phyloP scores from a whole-genome alignment of 2,329 filamentous ascomycete genomes.

The Colletotrichum tanaceti region DNA sequence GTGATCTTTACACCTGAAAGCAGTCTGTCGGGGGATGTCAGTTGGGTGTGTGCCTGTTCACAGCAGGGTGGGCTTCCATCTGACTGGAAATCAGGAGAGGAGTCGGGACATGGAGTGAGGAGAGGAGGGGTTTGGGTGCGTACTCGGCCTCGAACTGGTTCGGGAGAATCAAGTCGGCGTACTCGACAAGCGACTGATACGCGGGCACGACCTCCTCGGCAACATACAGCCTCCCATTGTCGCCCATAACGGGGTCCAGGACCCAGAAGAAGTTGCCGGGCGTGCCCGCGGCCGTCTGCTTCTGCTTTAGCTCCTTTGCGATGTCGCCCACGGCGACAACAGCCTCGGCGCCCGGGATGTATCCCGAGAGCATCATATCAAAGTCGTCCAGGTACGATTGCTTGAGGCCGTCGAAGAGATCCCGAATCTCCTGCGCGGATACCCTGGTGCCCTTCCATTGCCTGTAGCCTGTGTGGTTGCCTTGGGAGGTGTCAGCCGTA shows the following conservation, averaged over 20 bases:
- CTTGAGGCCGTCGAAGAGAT: slow-evolving; percentile 86
- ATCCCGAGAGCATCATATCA: slow-evolving; percentile 94
- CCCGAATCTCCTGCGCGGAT: slow-evolving; percentile 82
- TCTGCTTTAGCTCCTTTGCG: slow-evolving; percentile 80
- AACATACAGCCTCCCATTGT: slow-evolving; percentile 92
- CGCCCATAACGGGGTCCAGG: slow-evolving; percentile 97
- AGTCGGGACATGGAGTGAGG: not conserved
- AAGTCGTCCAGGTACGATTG: slow-evolving; percentile 89
- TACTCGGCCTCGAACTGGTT: slow-evolving; percentile 99
- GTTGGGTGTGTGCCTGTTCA: not conserved
- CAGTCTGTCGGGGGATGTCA: slow-evolving; percentile 63
- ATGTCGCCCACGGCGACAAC: slow-evolving; percentile 88
- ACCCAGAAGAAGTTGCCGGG: slow-evolving; percentile 95
- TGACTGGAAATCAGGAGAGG: not conserved
- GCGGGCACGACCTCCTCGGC: slow-evolving; percentile 90
- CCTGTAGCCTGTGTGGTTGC: slow-evolving; percentile 93
- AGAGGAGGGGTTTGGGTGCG: slow-evolving; percentile 55
- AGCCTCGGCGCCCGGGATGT: slow-evolving; percentile 87
- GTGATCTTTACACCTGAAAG: slow-evolving; percentile 87
- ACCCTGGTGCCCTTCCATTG: slow-evolving; percentile 88
- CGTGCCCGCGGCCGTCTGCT: slow-evolving; percentile 60
- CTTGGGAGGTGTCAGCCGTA: slow-evolving; percentile 58
- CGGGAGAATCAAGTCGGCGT: slow-evolving; percentile 91
- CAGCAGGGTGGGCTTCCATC: not conserved
- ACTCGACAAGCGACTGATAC: slow-evolving; percentile 81